Conservation (phyloP, 768 basidiomycete genomes). For the Coprinopsis cinerea region DNA sequence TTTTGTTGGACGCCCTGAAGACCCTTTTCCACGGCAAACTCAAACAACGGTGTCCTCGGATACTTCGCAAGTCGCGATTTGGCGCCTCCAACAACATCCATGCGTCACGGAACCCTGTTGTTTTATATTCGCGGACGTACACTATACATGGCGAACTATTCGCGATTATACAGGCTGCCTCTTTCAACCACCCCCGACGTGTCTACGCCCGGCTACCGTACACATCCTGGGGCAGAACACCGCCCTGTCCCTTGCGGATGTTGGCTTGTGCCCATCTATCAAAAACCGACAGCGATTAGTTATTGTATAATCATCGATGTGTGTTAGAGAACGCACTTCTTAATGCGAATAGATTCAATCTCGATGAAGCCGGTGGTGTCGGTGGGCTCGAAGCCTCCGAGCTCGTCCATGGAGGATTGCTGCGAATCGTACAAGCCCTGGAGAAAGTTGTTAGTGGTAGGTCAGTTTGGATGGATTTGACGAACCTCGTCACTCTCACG, state of each 20-base stretch:
- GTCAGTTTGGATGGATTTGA: not conserved
- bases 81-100: too few relatives aligned
- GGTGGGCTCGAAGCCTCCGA: constrained; percentile 95
- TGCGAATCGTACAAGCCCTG: constrained; percentile 95
- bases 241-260: constrained; percentile 76
- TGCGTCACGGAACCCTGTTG: too few relatives aligned
- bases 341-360: constrained; percentile 96
- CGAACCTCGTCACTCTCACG: constrained; percentile 80
- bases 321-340: constrained; percentile 59
- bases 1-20: too few relatives aligned
- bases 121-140: too few relatives aligned
- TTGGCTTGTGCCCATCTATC: constrained; percentile 83
- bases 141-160: constrained; percentile 1
- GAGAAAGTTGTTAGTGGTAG: not conserved
- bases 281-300: constrained; percentile 5
- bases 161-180: too few relatives aligned
- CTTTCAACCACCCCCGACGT: not conserved
- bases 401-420: constrained; percentile 97
- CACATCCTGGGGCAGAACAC: constrained; percentile 72
- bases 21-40: too few relatives aligned
- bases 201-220: constrained; percentile 60
- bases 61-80: too few relatives aligned
- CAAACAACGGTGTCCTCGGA: too few relatives aligned
- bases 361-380: constrained; percentile 96
- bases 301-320: constrained; percentile 1